phyloP scores from a whole-genome alignment of 2,329 filamentous ascomycete species.

The Grosmannia clavigera region DNA sequence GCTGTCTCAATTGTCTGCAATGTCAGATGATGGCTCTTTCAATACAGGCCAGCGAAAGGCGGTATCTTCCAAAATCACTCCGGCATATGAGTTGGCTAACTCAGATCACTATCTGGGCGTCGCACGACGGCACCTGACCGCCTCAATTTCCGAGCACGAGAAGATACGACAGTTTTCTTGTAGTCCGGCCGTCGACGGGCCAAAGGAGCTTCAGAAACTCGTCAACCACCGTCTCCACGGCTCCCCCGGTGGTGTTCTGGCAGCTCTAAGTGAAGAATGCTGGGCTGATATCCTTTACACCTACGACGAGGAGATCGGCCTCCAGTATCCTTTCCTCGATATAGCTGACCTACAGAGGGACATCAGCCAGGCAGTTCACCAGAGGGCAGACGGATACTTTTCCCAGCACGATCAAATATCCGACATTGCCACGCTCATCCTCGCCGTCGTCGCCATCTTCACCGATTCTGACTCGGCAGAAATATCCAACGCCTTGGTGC shows the following conservation, averaged over 20 bases:
- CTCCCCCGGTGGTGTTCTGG: neutral
- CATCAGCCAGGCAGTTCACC: neutral
- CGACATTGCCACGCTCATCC: neutral
- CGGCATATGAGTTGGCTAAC: neutral
- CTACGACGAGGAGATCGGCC: conserved; percentile 1
- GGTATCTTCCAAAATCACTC: neutral
- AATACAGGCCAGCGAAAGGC: neutral
- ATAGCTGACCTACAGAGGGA: neutral
- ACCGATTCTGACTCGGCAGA: neutral
- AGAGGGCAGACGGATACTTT: neutral
- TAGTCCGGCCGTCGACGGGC: neutral
- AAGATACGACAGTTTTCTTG: too few species aligned
- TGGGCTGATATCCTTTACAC: neutral
- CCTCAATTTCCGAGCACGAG: neutral
- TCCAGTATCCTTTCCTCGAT: conserved; percentile 1
- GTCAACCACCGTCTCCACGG: neutral
- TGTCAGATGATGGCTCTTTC: neutral
- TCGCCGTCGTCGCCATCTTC: neutral
- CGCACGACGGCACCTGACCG: neutral
- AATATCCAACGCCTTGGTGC: neutral
- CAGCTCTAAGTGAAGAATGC: neutral
- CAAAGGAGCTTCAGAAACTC: neutral
- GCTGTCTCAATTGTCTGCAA: neutral
- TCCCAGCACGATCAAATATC: too few species aligned
- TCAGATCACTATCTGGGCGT: neutral